phyloP scores from a whole-genome alignment of 2,329 filamentous ascomycete genomes.

The Penicillium sp. region DNA sequence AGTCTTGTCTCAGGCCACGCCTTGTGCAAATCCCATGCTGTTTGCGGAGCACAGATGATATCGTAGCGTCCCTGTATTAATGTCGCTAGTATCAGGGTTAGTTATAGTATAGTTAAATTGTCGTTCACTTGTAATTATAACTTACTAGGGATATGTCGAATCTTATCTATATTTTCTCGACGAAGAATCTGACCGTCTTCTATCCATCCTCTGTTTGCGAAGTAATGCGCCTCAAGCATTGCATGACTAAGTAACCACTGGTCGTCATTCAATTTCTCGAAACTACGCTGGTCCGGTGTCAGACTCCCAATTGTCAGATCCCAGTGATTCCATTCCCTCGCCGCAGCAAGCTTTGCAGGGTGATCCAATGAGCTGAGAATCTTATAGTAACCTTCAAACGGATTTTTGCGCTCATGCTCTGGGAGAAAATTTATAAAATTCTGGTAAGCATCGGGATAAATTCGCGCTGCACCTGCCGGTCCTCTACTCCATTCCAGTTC shows the following conservation, averaged over 20 bases:
- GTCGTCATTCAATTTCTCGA: background rate
- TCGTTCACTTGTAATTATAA: no score
- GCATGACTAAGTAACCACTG: background rate
- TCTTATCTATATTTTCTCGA: background rate
- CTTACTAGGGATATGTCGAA: background rate
- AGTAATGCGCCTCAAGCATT: background rate
- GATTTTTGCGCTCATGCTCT: background rate
- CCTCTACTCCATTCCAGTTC: no score
- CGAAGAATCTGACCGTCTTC: background rate
- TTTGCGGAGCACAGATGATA: background rate
- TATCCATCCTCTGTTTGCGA: background rate
- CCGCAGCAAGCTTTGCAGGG: constrained; percentile 23
- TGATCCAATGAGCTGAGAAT: background rate
- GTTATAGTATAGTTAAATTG: no score
- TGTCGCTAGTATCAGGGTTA: background rate
- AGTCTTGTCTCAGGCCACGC: background rate
- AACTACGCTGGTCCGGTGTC: background rate
- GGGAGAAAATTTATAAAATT: background rate
- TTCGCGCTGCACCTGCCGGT: background rate
- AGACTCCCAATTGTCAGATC: background rate
- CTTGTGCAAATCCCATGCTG: background rate
- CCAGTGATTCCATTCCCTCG: constrained; percentile 29
- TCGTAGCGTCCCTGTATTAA: constrained; percentile 1
- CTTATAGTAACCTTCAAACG: background rate
- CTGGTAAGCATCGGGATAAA: background rate